Conservation (phyloP, 1,284 basidiomycete genomes). For the Ustilago crameri region DNA sequence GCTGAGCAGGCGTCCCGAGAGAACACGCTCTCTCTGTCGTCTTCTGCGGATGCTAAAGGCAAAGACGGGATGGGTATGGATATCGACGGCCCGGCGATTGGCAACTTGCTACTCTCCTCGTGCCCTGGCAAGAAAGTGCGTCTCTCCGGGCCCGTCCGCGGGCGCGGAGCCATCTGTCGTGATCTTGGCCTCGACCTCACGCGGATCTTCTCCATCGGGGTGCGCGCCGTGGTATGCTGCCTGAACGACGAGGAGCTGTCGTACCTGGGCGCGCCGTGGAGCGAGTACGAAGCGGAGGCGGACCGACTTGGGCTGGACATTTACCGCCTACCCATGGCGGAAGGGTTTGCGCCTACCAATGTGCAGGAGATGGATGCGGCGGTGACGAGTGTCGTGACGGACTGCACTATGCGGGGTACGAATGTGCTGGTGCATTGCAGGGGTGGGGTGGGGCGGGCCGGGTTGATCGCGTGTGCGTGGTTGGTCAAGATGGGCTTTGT, state of each 20-base stretch:
- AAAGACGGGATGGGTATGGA: conserved; percentile 2
- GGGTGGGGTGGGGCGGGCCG: conserved; percentile 93
- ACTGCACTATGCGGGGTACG: conserved; percentile 80
- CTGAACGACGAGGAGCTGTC: conserved; percentile 86
- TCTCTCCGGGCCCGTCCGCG: conserved; percentile 81
- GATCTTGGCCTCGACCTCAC: conserved; percentile 81
- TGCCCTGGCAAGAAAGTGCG: conserved; percentile 98
- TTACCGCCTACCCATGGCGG: conserved; percentile 82
- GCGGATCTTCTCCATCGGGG: conserved; percentile 80
- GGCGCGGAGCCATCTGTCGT: conserved; percentile 84
- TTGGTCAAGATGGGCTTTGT: conserved; percentile 86
- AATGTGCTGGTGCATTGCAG: conserved; percentile 89
- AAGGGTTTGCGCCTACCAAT: conserved; percentile 85
- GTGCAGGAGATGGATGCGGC: conserved; percentile 83
- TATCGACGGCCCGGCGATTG: conserved; percentile 70
- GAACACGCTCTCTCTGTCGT: conserved; percentile 9
- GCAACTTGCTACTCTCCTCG: conserved; percentile 89
- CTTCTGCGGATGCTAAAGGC: conserved; percentile 16
- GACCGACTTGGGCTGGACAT: conserved; percentile 79
- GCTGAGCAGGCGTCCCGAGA: conserved; percentile 31
- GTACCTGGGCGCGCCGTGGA: conserved; percentile 85
- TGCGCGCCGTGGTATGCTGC: conserved; percentile 86
- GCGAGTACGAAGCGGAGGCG: conserved; percentile 77
- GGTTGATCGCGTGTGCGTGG: conserved; percentile 92
- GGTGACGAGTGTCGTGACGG: conserved; percentile 77